Evolutionary conservation across 2,329 filamentous ascomycete genomes (phyloP).

Genomic region (Cladosporium sp.): DNA sequence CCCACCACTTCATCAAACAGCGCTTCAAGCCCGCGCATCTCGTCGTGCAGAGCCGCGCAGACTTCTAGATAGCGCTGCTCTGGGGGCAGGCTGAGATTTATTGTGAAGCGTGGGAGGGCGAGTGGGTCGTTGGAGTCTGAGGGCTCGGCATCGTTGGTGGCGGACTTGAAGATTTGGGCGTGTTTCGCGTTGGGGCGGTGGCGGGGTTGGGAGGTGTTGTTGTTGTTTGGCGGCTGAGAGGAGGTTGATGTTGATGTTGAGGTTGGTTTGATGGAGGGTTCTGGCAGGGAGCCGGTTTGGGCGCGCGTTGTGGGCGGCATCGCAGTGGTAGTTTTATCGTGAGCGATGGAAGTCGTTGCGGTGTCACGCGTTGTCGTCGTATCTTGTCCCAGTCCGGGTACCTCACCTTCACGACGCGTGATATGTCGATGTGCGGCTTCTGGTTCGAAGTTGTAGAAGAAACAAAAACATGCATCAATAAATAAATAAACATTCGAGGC

Average conservation of each 20-base stretch:
- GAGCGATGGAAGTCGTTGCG: no score
- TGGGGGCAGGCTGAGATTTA: slow-evolving; percentile 58
- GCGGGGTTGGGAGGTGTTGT: not conserved
- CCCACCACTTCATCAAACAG: slow-evolving; percentile 55
- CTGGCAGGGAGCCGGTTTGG: not conserved
- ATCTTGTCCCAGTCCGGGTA: no score
- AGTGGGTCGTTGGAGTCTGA: not conserved
- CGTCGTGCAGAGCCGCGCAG: slow-evolving; percentile 46
- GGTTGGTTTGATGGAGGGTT: no score
- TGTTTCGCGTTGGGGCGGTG: not conserved
- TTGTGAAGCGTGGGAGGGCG: slow-evolving; percentile 34
- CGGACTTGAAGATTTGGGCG: not conserved
- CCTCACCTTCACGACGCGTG: no score
- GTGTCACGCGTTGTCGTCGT: no score
- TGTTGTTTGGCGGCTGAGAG: not conserved
- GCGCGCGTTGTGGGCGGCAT: not conserved
- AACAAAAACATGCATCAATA: no score
- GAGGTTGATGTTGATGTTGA: not conserved
- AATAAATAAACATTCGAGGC: no score
- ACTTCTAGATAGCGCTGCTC: slow-evolving; percentile 53
- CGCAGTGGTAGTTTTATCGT: not conserved
- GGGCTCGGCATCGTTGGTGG: not conserved
- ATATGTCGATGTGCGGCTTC: no score
- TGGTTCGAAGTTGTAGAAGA: no score
- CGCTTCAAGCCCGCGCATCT: slow-evolving; percentile 45